These are phyloP conservation scores for Stevia rebaudiana DNA, from an alignment of 140 eudicot species.

Conservation along the genomic window DNA sequence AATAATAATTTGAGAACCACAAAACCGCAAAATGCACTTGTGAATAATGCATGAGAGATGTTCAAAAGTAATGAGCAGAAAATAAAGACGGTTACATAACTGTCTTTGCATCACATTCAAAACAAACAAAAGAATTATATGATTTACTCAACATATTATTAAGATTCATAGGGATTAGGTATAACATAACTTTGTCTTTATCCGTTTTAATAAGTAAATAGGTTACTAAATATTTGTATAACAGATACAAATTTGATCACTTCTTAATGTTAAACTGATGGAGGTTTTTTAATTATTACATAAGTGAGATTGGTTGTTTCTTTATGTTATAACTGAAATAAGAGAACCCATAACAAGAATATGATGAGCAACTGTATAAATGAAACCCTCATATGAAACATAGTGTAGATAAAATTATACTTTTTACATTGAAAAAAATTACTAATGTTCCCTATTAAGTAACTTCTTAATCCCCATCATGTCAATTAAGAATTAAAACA, in stretches of 20 bases:
- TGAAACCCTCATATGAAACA: not conserved
- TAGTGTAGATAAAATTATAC: not conserved
- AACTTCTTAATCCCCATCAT: not conserved
- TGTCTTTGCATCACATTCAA: too few relatives aligned
- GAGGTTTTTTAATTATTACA: not conserved
- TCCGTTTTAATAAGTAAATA: not conserved
- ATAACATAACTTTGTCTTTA: not conserved
- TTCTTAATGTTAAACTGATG: not conserved
- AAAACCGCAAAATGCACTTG: too few relatives aligned
- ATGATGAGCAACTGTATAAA: not conserved
- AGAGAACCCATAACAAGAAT: not conserved
- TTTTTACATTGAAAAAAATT: not conserved
- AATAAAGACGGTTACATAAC: too few relatives aligned
- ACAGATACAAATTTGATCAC: not conserved
- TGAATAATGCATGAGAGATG: too few relatives aligned
- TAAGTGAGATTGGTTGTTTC: not conserved
- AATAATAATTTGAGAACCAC: not conserved
- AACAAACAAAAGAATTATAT: too few relatives aligned
- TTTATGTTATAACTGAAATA: not conserved
- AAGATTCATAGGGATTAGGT: not conserved
- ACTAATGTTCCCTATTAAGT: not conserved
- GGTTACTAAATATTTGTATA: conserved; percentile 1
- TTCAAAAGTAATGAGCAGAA: too few relatives aligned
- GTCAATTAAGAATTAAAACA: not conserved
- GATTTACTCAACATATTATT: too few relatives aligned